Evolutionary conservation across 331 rosid species (phyloP), one percentile per base, ranked within the genome.

Genomic region (Saraca asoca): DNA sequence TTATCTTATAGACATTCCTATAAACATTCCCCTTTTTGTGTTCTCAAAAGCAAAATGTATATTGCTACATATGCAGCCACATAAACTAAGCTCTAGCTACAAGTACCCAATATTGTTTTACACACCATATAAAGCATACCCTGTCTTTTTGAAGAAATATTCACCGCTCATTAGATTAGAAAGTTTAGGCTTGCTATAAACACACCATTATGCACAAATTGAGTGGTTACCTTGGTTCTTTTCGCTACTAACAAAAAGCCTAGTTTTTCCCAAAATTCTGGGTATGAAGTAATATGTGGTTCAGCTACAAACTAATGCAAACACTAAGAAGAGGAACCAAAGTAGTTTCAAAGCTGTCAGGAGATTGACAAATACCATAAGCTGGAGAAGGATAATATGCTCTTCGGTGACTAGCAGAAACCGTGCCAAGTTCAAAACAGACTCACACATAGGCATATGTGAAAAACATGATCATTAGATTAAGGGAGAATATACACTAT

Each of bases 181-280:
- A n/a, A n/a, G n/a, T n/a, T n/a, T n/a, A n/a, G n/a, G n/a, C n/a
- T n/a, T n/a, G n/a, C n/a, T n/a, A n/a, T n/a, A n/a, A n/a, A n/a
- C 13, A 38, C 73, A 50, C n/a, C 14, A 54, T 70, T 75, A 53
- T 37, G 66, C 50, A 45, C 60, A 64, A 48, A 43, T 44, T 35
- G 45, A 24, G n/a, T n/a, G n/a, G n/a, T 29, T 31, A 45, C 60
- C 56, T 45, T 39, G 55, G 72, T 19, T 64, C 60, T 41, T 45
- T 48, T 34, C 18, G 64, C n/a, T n/a, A n/a, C n/a, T n/a, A n/a
- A n/a, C n/a, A n/a, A n/a, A n/a, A n/a, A n/a, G n/a, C n/a, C n/a
- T n/a, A n/a, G n/a, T n/a, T n/a, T n/a, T n/a, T 13, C 13, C 70
- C 64, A 64, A 31, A 39, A 9, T 45, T 52, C 69, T 66, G 33